Conservation (phyloP, 1,284 basidiomycete genomes). For the Somion occarium region DNA sequence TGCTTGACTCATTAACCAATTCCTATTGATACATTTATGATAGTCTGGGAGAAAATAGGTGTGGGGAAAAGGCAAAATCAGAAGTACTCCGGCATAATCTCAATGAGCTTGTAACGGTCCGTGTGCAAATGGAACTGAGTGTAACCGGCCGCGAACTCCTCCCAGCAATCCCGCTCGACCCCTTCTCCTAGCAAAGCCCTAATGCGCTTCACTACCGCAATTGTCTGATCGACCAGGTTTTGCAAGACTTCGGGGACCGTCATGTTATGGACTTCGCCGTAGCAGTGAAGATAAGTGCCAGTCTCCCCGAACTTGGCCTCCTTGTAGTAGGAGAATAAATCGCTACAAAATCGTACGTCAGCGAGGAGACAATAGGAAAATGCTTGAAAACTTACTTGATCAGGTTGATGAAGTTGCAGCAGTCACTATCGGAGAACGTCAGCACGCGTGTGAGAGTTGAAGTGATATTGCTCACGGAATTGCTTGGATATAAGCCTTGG, state of each 20-base stretch:
- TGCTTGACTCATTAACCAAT: too few relatives aligned
- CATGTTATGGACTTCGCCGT: slow-evolving; percentile 7
- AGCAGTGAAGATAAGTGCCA: slow-evolving; percentile 13
- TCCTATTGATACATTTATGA: neutral
- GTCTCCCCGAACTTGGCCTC: slow-evolving; percentile 14
- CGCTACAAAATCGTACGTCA: slow-evolving; percentile 6
- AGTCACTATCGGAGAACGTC: neutral
- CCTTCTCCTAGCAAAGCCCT: slow-evolving; percentile 10
- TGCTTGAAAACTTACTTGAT: slow-evolving; percentile 5
- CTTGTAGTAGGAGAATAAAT: slow-evolving; percentile 17
- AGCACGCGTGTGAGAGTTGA: neutral
- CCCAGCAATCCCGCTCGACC: slow-evolving; percentile 13
- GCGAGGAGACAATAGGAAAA: neutral
- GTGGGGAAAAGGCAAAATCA: neutral
- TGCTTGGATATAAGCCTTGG: slow-evolving; percentile 6
- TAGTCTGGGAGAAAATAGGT: neutral
- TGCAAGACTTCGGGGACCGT: slow-evolving; percentile 13
- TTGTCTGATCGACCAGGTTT: slow-evolving; percentile 23
- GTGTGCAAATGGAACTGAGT: slow-evolving; percentile 11
- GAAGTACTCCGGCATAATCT: slow-evolving; percentile 11
- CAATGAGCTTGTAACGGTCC: slow-evolving; percentile 14
- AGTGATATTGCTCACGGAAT: slow-evolving; percentile 3
- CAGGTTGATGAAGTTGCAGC: slow-evolving; percentile 6
- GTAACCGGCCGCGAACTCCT: slow-evolving; percentile 13
- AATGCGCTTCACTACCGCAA: slow-evolving; percentile 12